Base-by-base conservation (phyloP, 805 yeast species). In the Monosporozyma unispora region DNA sequence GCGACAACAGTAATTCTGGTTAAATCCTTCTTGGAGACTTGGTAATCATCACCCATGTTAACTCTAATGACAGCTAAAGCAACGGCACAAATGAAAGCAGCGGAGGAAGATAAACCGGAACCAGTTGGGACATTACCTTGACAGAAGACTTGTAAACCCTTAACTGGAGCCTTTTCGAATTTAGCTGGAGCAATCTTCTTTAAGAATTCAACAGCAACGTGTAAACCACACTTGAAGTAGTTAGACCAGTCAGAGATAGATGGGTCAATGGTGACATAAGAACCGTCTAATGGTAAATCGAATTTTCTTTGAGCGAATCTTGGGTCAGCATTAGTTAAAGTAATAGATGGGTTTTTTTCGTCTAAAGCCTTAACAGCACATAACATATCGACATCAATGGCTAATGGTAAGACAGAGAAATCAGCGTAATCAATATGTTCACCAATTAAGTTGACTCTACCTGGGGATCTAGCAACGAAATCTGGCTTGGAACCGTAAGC, bases 71-170 rank as follows among this genome's bases (percentile, higher is more conserved):
- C 70, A 0, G 82, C 79, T 54, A 82, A 65, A 0, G 87, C 75
- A 1, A 83, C 76, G 16, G 83, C 75, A 50, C 82, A 82, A 52
- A 81, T 81, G 57, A 84, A 79, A 1, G 88, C 88, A 14, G 89
- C 87, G 7, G 84, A 78, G 1, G 87, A 81, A 14, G 84, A 77
- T 46, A 83, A 72, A 2, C 89, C 89, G 39, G 84, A 79, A 23
- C 86, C 88, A 6, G 84, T 78, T 22, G 89, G 89, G 18, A 84
- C 86, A 35, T 74, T 74, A 18, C 89, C 88, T 59, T 78, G 75
- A 51, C 79, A 73, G 11, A 75, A 69, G 11, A 81, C 68, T 49
- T 75, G 68, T 66, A 82, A 59, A 7, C 84, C 84, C 46, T 60
- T 63, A 52, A 77, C 64, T 31, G 58, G 61, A 21, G 52, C 52